Evolutionary conservation across 352 stramenopile genomes (phyloP).

Genomic region (Phytophthora kernoviae): DNA sequence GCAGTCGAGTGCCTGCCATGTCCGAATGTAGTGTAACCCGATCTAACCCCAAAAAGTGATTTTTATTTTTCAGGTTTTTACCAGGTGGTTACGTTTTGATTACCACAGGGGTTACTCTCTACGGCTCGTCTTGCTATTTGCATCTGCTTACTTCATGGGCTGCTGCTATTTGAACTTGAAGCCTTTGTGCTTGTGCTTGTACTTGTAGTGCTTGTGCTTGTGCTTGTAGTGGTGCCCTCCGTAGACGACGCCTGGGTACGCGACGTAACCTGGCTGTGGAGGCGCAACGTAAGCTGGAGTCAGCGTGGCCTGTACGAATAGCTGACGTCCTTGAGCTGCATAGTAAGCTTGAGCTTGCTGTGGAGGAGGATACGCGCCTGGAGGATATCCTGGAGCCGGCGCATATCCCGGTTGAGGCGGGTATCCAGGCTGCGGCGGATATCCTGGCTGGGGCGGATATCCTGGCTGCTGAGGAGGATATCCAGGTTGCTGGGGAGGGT

Average conservation of each 20-base stretch:
- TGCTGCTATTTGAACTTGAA: slow-evolving; percentile 55
- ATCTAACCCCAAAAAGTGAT: too few species aligned
- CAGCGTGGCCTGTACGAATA: slow-evolving; percentile 70
- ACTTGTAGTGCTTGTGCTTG: slow-evolving; percentile 63
- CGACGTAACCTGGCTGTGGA: slow-evolving; percentile 60
- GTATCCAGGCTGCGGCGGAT: slow-evolving; percentile 43
- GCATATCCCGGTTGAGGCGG: slow-evolving; percentile 38
- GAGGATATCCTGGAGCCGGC: slow-evolving; percentile 7
- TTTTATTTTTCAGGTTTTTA: too few species aligned
- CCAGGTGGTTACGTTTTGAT: too few species aligned
- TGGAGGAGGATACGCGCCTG: slow-evolving; percentile 41
- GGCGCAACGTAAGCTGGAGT: slow-evolving; percentile 37
- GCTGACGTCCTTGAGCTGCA: slow-evolving; percentile 62
- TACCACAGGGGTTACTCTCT: not conserved
- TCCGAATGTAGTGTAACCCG: slow-evolving; percentile 5
- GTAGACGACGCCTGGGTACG: slow-evolving; percentile 67
- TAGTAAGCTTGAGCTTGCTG: slow-evolving; percentile 67
- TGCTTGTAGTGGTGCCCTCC: slow-evolving; percentile 55
- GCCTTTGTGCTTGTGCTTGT: slow-evolving; percentile 55
- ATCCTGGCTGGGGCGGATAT: slow-evolving; percentile 28
- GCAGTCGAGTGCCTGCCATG: slow-evolving; percentile 77
- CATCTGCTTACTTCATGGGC: not conserved
- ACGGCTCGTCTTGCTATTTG: not conserved
- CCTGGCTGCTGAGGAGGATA: slow-evolving; percentile 30
- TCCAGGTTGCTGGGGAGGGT: slow-evolving; percentile 25